These are phyloP conservation scores for Sequoia sempervirens DNA, from an alignment of 75 land plant genomes.

Conservation along the genomic window DNA sequence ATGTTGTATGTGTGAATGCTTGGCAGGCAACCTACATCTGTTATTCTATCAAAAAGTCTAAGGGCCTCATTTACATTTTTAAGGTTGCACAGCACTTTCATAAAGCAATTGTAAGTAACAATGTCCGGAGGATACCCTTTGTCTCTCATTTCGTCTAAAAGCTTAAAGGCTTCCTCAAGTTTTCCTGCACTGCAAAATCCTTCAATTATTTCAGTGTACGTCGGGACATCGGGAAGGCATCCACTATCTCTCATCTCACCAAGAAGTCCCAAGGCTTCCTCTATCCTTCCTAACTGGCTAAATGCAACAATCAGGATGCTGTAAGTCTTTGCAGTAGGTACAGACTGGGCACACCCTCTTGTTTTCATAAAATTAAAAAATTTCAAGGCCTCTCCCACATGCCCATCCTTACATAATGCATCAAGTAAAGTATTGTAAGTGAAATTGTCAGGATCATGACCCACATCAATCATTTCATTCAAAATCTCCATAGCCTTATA, in stretches of 20 bases:
- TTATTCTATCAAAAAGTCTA: slow-evolving; percentile 34
- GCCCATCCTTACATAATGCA: slow-evolving; percentile 53
- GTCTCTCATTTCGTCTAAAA: slow-evolving; percentile 64
- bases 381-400: slow-evolving; percentile 50
- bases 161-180: slow-evolving; percentile 50
- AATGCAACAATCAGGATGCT: slow-evolving; percentile 51
- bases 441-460: slow-evolving; percentile 49
- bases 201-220: slow-evolving; percentile 58
- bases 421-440: slow-evolving; percentile 62
- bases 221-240: slow-evolving; percentile 70
- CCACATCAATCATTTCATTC: slow-evolving; percentile 51
- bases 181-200: slow-evolving; percentile 65
- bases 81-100: slow-evolving; percentile 57
- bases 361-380: slow-evolving; percentile 62
- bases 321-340: slow-evolving; percentile 68
- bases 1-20: slow-evolving; percentile 65
- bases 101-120: slow-evolving; percentile 62
- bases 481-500: slow-evolving; percentile 47
- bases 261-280: slow-evolving; percentile 40
- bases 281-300: slow-evolving; percentile 29
- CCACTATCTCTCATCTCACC: slow-evolving; percentile 51
- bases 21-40: slow-evolving; percentile 43
- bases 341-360: slow-evolving; percentile 45
- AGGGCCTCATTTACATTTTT: slow-evolving; percentile 47
- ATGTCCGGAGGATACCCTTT: slow-evolving; percentile 69